These are phyloP conservation scores for Scedosporium boydii DNA, from an alignment of 2,329 filamentous ascomycete species.

Conservation along the genomic window DNA sequence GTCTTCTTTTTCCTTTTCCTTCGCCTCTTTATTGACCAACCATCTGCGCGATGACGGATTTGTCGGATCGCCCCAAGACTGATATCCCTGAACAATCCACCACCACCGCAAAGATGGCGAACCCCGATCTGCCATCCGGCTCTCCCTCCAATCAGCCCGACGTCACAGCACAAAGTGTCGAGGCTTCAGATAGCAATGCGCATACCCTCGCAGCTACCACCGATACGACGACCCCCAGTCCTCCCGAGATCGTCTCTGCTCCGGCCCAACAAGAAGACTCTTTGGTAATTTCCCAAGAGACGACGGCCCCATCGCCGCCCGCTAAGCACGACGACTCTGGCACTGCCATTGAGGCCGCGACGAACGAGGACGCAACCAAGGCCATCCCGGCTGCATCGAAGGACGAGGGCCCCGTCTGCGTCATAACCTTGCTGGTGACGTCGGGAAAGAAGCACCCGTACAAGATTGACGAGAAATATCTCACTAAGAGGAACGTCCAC, in stretches of 20 bases:
- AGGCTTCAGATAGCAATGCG: neutral
- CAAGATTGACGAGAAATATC: conserved; percentile 78
- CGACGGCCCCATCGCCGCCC: conserved; percentile 16
- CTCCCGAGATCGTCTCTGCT: neutral
- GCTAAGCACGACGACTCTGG: conserved; percentile 24
- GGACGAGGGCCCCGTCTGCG: conserved; percentile 39
- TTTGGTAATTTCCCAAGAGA: conserved; percentile 13
- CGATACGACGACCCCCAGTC: neutral
- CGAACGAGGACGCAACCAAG: conserved; percentile 29
- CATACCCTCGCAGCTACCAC: neutral
- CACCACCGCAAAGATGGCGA: neutral
- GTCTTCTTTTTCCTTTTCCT: neutral
- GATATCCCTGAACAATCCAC: neutral
- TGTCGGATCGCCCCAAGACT: neutral
- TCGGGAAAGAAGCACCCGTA: conserved; percentile 80
- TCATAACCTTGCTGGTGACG: conserved; percentile 75
- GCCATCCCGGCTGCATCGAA: conserved; percentile 19
- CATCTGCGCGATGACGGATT: neutral
- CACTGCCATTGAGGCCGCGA: conserved; percentile 29
- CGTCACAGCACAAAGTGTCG: neutral
- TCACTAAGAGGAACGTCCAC: conserved; percentile 69
- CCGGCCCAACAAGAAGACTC: neutral
- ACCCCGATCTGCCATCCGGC: neutral
- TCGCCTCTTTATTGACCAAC: neutral
- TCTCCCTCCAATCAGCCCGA: neutral